Conservation (phyloP, 1,284 basidiomycete genomes). For the Cutaneotrichosporon sp. region DNA sequence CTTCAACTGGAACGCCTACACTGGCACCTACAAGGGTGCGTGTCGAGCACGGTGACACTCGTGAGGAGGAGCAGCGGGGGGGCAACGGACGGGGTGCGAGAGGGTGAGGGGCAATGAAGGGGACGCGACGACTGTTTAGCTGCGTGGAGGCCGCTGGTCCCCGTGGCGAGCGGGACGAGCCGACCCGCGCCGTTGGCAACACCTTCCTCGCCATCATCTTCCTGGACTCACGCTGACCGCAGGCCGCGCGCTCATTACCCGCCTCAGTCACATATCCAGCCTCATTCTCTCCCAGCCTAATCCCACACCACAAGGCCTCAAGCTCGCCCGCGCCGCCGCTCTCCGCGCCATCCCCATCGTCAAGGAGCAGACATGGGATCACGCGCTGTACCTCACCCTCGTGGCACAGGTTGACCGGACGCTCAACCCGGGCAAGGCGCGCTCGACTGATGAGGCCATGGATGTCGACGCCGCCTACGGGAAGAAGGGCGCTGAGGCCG, state of each 20-base stretch:
- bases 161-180: no score
- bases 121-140: no score
- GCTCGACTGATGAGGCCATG: conserved; percentile 21
- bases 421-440: conserved; percentile 11
- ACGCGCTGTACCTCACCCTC: conserved; percentile 22
- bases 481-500: conserved; percentile 18
- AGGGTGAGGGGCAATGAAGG: no score
- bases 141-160: no score
- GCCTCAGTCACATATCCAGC: conserved; percentile 33
- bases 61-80: no score
- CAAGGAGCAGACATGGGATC: conserved; percentile 35
- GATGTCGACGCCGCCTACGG: conserved; percentile 19
- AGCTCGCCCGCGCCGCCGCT: conserved; percentile 34
- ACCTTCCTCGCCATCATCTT: no score
- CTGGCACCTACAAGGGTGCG: conserved; percentile 43
- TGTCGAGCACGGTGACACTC: not conserved
- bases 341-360: conserved; percentile 34
- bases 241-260: conserved; percentile 49
- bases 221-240: conserved; percentile 10
- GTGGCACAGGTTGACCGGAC: conserved; percentile 17
- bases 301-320: conserved; percentile 21
- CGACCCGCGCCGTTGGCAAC: no score
- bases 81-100: no score
- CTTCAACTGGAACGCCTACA: conserved; percentile 36
- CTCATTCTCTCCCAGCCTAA: conserved; percentile 22